Base-by-base conservation (phyloP, 768 basidiomycete genomes). In the Phylloporus rhodoxanthus region DNA sequence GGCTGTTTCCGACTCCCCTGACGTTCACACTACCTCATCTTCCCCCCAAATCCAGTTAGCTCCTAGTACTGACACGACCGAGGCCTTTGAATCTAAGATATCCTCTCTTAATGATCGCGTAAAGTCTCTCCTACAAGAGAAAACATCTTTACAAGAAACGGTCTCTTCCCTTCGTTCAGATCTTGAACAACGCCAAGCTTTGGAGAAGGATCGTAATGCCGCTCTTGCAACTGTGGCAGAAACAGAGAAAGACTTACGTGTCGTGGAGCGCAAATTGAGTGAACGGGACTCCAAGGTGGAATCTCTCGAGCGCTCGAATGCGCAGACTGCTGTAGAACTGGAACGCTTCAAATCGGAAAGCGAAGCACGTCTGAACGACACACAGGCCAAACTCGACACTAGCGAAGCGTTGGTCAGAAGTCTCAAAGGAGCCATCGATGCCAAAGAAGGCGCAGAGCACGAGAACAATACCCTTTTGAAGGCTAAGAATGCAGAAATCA, bases 121-220 rank as follows among this genome's bases (percentile, higher is more conserved):
- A 28, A 76, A 82, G 49, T 75, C 78, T 1, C 71, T 87, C 8
- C 85, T 90, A 61, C 79, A 79, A 48, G 88, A 91, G 62, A 87
- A 84, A 51, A 72, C 73, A 43, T 76, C 82, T 19, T 68, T 91
- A 25, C 77, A 75, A 45, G 55, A 65, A 19, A 57, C 65, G 8
- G 53, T 70, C 21, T 52, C 54, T 5, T 57, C 64, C 20, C 54
- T 58, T 43, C 56, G 56, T 23, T 52, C 51, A 3, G 56, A 64
- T n/a, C 50, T 54, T 13, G 55, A 60, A 30, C 63, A 56, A 51
- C 39, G 63, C 13, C 66, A 63, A 23, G 39, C 38, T 15, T 53
- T 77, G 28, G 72, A 74, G 51, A 61, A 64, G 36, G 81, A 80
- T 52, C 72, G 71, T 8, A 73, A 80, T 37, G 70, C 70, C 23